Base-by-base conservation (phyloP, 768 basidiomycete genomes). In the Tylopilus cervinicoccineus region DNA sequence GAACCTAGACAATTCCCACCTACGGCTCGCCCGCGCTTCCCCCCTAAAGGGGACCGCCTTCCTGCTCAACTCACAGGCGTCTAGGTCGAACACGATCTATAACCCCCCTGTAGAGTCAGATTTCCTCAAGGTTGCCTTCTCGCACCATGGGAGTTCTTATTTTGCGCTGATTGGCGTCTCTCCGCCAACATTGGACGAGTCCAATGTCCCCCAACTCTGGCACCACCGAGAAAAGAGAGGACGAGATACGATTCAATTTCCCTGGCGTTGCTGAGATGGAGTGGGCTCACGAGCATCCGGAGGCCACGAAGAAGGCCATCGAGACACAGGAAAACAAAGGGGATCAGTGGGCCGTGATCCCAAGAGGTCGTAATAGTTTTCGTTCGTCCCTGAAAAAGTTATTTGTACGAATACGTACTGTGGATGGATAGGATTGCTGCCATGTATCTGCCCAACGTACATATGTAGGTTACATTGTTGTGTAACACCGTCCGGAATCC, bases 231-330 rank as follows among this genome's bases (percentile, higher is more conserved):
- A 58, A 55, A 39, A 20, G 36, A 14, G 8, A 26, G 28, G 22
- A 34, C 5, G 50, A 52, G 22, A 36, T 5, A 13, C 27, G 26
- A 13, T 45, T 41, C 19, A 32, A 40, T 11, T 34, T 38, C 13
- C 57, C 53, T n/a, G 16, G 48, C 38, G 48, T 56, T 22, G 19
- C 33, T 1, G 34, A 24, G 22, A 23, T 48, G 3, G 41, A 58
- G 32, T 58, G 53, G 52, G 52, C 37, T 10, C 37, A 13, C 5
- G 56, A 58, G 43, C 32, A 58, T 41, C 57, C 56, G 5, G 5
- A 10, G 13, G 46, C 59, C 10, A 31, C 37, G 11, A 6, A 43
- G 26, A 17, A 17, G 10, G 46, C 28, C 14, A 50, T 47, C 19
- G 24, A 43, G 0, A 13, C 17, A n/a, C n/a, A n/a, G n/a, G n/a